Evolutionary conservation across 257 asterid species (phyloP).

Genomic region (Solanum lycopersicoides): DNA sequence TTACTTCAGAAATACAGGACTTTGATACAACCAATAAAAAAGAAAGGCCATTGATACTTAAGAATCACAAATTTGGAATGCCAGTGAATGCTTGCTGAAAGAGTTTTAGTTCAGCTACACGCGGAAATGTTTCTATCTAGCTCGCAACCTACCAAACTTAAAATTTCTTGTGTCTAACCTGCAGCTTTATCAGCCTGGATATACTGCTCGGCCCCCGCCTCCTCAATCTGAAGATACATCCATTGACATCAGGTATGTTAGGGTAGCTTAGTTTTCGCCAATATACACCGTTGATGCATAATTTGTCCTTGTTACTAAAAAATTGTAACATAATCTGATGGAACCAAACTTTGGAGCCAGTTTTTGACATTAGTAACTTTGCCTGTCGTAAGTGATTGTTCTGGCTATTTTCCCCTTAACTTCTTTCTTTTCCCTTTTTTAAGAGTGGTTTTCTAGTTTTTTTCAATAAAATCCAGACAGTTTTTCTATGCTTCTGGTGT

Average conservation of each 20-base stretch:
- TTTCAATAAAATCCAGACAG: not conserved
- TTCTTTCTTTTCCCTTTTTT: not conserved
- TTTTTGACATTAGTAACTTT: not conserved
- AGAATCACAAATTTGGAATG: not conserved
- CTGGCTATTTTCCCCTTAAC: not conserved
- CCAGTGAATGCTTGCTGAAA: not conserved
- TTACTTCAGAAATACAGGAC: not conserved
- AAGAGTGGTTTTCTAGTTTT: not conserved
- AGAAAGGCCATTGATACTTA: not conserved
- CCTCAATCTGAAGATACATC: constrained; percentile 25
- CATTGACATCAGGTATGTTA: constrained; percentile 25
- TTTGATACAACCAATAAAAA: not conserved
- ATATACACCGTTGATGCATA: not conserved
- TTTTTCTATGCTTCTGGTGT: not conserved
- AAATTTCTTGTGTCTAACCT: not conserved
- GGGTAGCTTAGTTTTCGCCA: not conserved
- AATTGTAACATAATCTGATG: not conserved
- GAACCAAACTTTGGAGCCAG: not conserved
- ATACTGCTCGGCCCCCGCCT: constrained; percentile 33
- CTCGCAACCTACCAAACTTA: not conserved
- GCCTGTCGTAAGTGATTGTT: not conserved
- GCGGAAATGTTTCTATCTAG: not conserved
- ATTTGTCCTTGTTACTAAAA: not conserved
- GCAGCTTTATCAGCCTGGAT: constrained; percentile 43
- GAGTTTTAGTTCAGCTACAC: not conserved